Conservation (phyloP, 2,329 filamentous ascomycete genomes). For the Ophiostoma sp. region DNA sequence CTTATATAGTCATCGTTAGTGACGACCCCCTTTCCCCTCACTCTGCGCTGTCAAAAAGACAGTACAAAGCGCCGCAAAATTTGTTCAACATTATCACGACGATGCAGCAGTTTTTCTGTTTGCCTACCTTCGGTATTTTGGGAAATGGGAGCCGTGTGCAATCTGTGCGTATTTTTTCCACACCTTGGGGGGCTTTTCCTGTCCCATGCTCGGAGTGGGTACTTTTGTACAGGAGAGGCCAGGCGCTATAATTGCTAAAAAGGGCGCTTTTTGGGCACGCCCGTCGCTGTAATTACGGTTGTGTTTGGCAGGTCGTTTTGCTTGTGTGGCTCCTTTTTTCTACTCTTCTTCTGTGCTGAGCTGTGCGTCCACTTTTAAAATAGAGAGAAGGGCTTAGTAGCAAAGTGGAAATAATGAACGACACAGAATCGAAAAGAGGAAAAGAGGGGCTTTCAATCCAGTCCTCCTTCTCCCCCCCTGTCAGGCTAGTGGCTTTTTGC, state of each 20-base stretch:
- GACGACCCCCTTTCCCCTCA: neutral
- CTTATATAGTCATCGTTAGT: conserved; percentile 4
- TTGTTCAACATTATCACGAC: neutral
- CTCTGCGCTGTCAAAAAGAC: neutral
- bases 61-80: neutral
- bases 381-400: too few species aligned
- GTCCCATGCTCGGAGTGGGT: neutral
- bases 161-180: neutral
- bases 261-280: neutral
- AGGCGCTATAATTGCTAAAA: neutral
- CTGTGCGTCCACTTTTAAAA: too few species aligned
- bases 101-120: neutral
- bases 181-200: neutral
- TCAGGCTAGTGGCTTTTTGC: too few species aligned
- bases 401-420: neutral
- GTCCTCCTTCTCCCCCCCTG: too few species aligned
- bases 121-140: neutral
- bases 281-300: neutral
- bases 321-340: neutral
- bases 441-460: too few species aligned
- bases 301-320: neutral
- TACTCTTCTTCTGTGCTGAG: neutral
- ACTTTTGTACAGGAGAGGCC: neutral
- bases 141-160: neutral
- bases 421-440: neutral